A percentile compares a stretch with the other conserved stretches of the same genome.
Evolutionary conservation across 371 early-diverging fungal genomes (phyloP).

Genomic region (Lichtheimia hyalospora): DNA sequence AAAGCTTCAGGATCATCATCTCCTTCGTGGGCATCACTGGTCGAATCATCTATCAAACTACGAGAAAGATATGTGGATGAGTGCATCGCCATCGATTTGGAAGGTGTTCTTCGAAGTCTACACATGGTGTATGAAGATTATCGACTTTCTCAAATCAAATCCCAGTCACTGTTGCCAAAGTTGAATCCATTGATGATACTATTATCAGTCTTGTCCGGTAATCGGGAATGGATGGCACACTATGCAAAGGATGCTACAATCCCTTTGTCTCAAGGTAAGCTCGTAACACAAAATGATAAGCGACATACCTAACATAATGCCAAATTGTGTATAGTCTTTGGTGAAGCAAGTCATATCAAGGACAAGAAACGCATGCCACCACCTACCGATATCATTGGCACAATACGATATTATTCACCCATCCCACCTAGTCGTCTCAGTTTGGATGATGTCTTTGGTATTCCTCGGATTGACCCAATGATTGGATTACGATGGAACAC

Average conservation of each 20-base stretch:
- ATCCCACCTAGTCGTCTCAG: background rate
- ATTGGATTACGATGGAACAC: background rate
- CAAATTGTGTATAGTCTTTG: too few relatives aligned
- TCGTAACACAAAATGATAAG: too few relatives aligned
- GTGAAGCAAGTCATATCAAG: too few relatives aligned
- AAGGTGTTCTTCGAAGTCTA: conserved; percentile 42
- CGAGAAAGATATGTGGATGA: conserved; percentile 6
- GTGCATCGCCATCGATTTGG: conserved; percentile 12
- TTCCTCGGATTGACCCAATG: conserved; percentile 7
- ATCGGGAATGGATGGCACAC: conserved; percentile 37
- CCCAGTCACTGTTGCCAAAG: conserved; percentile 18
- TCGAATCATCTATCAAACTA: background rate
- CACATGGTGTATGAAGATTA: conserved; percentile 71
- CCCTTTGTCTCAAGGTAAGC: too few relatives aligned
- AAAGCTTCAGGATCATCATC: background rate
- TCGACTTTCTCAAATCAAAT: conserved; percentile 43
- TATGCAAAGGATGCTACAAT: too few relatives aligned
- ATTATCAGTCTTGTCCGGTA: conserved; percentile 38
- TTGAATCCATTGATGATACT: conserved; percentile 48
- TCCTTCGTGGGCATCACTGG: too few relatives aligned
- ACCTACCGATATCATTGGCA: conserved; percentile 6
- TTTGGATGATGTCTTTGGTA: conserved; percentile 16
- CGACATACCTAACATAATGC: too few relatives aligned
- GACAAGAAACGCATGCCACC: too few relatives aligned
- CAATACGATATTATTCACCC: conserved; percentile 14